phyloP scores from a whole-genome alignment of 2,329 filamentous ascomycete genomes.

The Cordyceps fumosorosea region DNA sequence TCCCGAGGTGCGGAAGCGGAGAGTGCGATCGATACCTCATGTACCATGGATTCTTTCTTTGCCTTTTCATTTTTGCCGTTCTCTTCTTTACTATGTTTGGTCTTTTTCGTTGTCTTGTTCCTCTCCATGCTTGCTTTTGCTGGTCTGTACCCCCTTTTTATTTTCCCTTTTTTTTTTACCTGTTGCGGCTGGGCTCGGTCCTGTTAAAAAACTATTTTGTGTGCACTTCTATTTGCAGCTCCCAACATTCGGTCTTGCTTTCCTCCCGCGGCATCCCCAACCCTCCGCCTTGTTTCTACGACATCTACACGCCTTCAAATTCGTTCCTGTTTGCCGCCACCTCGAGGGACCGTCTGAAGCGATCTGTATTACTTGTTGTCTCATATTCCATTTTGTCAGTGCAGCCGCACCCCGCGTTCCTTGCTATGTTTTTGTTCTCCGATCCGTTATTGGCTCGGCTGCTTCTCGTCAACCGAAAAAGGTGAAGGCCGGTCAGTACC shows the following conservation, averaged over 20 bases:
- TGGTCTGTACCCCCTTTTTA: background rate
- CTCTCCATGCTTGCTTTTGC: background rate
- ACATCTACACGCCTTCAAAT: slow-evolving; percentile 24
- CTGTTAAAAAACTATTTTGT: slow-evolving; percentile 23
- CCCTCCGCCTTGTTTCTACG: slow-evolving; percentile 15
- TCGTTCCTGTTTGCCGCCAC: slow-evolving; percentile 1
- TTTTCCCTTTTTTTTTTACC: slow-evolving; percentile 17
- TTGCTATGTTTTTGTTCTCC: background rate
- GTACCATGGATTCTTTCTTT: slow-evolving; percentile 14
- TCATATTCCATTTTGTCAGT: background rate
- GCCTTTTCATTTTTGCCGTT: background rate
- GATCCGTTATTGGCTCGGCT: background rate
- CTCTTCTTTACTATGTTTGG: background rate
- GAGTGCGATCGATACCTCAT: slow-evolving; percentile 33
- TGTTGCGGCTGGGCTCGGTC: slow-evolving; percentile 17
- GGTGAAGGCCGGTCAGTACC: background rate
- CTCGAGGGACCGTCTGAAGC: background rate
- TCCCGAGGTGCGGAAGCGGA: slow-evolving; percentile 15
- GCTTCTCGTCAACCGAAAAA: background rate
- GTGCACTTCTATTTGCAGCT: slow-evolving; percentile 29
- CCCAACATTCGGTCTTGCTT: slow-evolving; percentile 15
- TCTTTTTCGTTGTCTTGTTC: background rate
- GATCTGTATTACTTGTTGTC: slow-evolving; percentile 13
- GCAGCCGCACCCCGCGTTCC: background rate
- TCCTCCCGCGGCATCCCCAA: background rate